Base-by-base conservation (phyloP, 2,329 filamentous ascomycete species). In the Ceratocystis cubensis region DNA sequence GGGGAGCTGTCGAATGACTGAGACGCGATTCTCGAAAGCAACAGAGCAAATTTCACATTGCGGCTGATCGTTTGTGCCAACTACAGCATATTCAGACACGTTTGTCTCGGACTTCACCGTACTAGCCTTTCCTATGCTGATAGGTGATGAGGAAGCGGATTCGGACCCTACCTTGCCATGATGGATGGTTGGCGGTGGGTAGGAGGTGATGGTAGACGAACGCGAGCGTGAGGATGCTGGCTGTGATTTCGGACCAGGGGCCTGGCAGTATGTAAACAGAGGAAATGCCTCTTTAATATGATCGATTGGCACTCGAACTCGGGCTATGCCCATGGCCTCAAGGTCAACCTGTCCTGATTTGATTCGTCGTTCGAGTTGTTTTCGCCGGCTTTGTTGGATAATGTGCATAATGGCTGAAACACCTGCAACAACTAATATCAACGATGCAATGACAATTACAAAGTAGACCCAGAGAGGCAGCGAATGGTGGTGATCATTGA, bases 1-100 rank as follows among this genome's bases (percentile, higher is more conserved):
- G 0, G 90, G 85, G 2, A 97, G 79, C 75, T 96, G 89, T 66
- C 91, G 88, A 66, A 97, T 91, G 22, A 85, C 82, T 0, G 89
- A 88, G 20, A 80, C 76, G 46, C 84, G 82, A 17, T 85, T 82
- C 33, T 88, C 81, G 72, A 90, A 97, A 68, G 89, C 84, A 65
- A 91, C 88, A 0, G 96, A 81, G 73, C 94, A 99, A 65, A 97
- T 96, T n/a, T 89, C 85, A 73, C 94, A 97, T 1, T 83, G 86
- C 0, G 89, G 86, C 73, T 97, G 94, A 22, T 86, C 84, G 70
- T 89, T 81, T 17, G 82, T 81, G 5, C 78, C 79, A 37, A 75
- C 70, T 6, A 67, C 62, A 13, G 68, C 64, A 33, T 64, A 67
- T 10, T 68, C 66, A 41, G 61, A 67, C 37, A 15, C 10, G 1